These are phyloP conservation scores for Rhipidocladum racemiflorum DNA, from an alignment of 176 grass and related monocot genomes.

Conservation along the genomic window DNA sequence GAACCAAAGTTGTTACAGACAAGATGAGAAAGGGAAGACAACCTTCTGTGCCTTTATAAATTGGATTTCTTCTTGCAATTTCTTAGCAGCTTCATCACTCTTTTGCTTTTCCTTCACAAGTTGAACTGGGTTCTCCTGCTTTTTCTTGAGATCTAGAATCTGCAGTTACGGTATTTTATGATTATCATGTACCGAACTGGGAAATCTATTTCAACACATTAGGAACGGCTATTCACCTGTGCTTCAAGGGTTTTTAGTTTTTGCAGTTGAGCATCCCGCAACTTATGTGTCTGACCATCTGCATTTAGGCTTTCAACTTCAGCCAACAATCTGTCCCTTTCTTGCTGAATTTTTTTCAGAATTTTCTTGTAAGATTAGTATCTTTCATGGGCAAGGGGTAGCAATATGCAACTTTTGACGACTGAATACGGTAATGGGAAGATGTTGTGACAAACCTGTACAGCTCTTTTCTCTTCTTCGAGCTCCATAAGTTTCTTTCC, in stretches of 20 bases:
- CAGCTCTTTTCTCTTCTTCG: slow-evolving; percentile 89
- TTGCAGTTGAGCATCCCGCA: slow-evolving; percentile 82
- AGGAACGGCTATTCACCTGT: slow-evolving; percentile 53
- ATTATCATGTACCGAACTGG: slow-evolving; percentile 11
- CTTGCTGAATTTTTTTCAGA: slow-evolving; percentile 73
- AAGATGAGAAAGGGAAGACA: slow-evolving; percentile 10
- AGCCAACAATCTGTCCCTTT: slow-evolving; percentile 90
- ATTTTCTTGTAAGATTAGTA: slow-evolving; percentile 25
- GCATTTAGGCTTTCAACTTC: slow-evolving; percentile 93
- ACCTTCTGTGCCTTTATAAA: slow-evolving; percentile 97
- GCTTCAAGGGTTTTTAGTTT: slow-evolving; percentile 94
- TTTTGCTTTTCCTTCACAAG: slow-evolving; percentile 96
- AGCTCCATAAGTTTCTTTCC: slow-evolving; percentile 95
- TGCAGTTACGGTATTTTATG: slow-evolving; percentile 31
- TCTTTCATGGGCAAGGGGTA: slow-evolving; percentile 10
- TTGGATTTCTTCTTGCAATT: slow-evolving; percentile 97
- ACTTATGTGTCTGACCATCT: slow-evolving; percentile 82
- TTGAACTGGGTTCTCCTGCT: slow-evolving; percentile 96
- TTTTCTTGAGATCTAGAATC: slow-evolving; percentile 97
- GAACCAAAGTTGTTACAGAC: not conserved
- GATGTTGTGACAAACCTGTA: slow-evolving; percentile 66
- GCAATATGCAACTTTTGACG: not conserved
- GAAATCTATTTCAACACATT: slow-evolving; percentile 20
- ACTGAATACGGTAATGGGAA: slow-evolving; percentile 17
- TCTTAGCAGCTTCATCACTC: slow-evolving; percentile 97